Conservation (phyloP, 305 asterid species). For the Rubia peregrina region DNA sequence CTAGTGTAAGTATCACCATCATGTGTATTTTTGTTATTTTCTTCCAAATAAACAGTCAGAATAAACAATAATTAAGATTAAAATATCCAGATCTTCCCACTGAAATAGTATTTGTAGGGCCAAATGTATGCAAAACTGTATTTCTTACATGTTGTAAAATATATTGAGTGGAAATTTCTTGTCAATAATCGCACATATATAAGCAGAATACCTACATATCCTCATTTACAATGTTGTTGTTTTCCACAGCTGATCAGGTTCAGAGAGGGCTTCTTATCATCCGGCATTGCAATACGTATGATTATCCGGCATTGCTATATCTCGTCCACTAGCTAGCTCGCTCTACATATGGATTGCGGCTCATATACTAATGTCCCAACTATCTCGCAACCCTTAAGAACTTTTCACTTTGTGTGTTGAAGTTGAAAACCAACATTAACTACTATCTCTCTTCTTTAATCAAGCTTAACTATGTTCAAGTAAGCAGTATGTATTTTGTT, state of each 20-base stretch:
- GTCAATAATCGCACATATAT: no score
- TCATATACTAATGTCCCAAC: background rate
- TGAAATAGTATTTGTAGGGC: no score
- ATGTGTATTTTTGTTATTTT: background rate
- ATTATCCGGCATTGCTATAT: background rate
- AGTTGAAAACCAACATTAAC: background rate
- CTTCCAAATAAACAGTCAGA: background rate
- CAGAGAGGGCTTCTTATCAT: background rate
- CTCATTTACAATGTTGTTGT: background rate
- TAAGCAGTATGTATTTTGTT: background rate
- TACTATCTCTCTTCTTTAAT: background rate
- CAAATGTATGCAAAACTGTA: no score
- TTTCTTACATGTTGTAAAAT: no score
- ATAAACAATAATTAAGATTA: no score
- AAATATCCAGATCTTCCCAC: no score
- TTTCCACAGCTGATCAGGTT: background rate
- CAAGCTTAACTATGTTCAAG: background rate
- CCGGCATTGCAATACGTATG: background rate
- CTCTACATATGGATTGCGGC: background rate
- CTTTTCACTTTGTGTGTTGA: background rate
- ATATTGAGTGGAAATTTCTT: no score
- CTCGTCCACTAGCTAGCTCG: background rate
- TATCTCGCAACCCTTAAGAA: background rate
- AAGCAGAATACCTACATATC: background rate
- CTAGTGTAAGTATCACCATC: slow-evolving; percentile 24